phyloP scores from a whole-genome alignment of 805 yeast genomes.

The Brettanomyces custersianus region DNA sequence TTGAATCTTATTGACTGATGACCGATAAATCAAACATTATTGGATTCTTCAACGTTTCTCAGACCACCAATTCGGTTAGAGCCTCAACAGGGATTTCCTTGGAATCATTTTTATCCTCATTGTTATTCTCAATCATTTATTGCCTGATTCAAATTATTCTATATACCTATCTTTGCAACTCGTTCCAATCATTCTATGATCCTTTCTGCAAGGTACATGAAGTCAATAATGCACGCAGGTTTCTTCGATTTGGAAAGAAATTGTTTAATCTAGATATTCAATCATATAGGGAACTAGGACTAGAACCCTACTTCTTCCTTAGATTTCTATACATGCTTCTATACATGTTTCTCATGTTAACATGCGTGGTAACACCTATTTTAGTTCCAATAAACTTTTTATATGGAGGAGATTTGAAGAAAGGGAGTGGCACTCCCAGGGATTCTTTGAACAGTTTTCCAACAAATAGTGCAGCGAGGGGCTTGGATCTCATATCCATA shows the following conservation, averaged over 20 bases:
- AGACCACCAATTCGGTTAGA: conserved; percentile 13
- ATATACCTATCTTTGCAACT: conserved; percentile 30
- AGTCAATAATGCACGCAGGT: conserved; percentile 30
- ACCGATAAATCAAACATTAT: conserved; percentile 10
- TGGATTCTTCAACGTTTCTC: conserved; percentile 16
- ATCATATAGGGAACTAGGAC: conserved; percentile 43
- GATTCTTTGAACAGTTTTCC: background rate
- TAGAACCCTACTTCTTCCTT: conserved; percentile 69
- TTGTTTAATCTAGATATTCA: conserved; percentile 23
- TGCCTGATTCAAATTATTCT: conserved; percentile 43
- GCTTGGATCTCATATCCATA: conserved; percentile 63
- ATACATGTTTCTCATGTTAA: conserved; percentile 41
- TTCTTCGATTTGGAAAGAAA: conserved; percentile 1
- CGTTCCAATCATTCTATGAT: conserved; percentile 40
- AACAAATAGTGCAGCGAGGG: conserved; percentile 22
- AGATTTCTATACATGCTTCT: conserved; percentile 48
- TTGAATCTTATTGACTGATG: no score
- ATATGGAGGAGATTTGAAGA: conserved; percentile 21
- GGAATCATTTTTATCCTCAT: conserved; percentile 44
- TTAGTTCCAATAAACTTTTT: conserved; percentile 55
- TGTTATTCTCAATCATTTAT: conserved; percentile 43
- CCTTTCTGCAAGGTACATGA: conserved; percentile 35
- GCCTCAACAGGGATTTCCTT: conserved; percentile 44
- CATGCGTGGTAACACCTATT: conserved; percentile 46
- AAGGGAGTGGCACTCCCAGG: conserved; percentile 3